Conservation (phyloP, 495 filamentous ascomycete species). For the Hamigera avellanea region DNA sequence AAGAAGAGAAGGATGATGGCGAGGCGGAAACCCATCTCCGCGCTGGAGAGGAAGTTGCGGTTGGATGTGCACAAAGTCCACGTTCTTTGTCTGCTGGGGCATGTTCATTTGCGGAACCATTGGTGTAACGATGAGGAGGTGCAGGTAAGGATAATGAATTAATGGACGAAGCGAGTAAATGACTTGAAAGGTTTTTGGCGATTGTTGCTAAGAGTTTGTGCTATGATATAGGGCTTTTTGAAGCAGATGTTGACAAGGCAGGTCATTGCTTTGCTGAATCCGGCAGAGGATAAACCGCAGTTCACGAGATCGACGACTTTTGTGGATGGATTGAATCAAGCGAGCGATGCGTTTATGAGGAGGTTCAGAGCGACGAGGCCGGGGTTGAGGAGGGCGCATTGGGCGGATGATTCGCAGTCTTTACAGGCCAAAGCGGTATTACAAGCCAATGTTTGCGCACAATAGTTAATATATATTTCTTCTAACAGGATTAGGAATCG, state of each 20-base stretch:
- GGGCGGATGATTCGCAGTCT: constrained; percentile 53
- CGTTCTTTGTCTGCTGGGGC: constrained; percentile 65
- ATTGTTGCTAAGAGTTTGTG: no score
- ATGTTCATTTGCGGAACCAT: constrained; percentile 61
- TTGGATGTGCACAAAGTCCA: constrained; percentile 79
- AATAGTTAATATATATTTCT: neutral
- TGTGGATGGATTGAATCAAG: constrained; percentile 63
- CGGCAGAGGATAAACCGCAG: constrained; percentile 51
- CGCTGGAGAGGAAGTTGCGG: constrained; percentile 57
- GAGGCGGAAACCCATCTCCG: constrained; percentile 51
- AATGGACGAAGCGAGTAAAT: no score
- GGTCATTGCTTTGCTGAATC: constrained; percentile 49
- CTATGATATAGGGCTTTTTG: constrained; percentile 32
- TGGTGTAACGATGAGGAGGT: constrained; percentile 77
- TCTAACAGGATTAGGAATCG: constrained; percentile 13
- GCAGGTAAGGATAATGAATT: constrained; percentile 45
- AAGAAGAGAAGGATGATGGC: constrained; percentile 18
- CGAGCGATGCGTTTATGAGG: constrained; percentile 50
- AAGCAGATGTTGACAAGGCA: constrained; percentile 49
- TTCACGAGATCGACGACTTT: constrained; percentile 61
- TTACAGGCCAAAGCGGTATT: constrained; percentile 42
- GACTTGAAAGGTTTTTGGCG: no score
- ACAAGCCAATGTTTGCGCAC: constrained; percentile 7
- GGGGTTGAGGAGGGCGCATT: constrained; percentile 58
- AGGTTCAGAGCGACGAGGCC: constrained; percentile 59